Percentiles rank a stretch among this genome's conserved stretches.
phyloP scores from a whole-genome alignment of 2,329 filamentous ascomycete genomes.

The Apiospora aurea region DNA sequence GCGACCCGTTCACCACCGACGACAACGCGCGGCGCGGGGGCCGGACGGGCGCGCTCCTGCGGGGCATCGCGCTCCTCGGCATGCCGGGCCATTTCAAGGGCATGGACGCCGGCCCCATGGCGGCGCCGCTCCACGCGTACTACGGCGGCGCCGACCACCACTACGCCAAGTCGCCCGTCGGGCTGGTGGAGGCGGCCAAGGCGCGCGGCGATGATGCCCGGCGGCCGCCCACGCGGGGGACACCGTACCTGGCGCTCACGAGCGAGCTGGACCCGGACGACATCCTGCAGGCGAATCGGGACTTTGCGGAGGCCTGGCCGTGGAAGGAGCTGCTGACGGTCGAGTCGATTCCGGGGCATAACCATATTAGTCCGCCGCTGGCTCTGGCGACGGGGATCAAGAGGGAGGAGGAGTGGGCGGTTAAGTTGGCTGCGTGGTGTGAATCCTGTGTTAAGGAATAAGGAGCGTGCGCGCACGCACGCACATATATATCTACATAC shows the following conservation, averaged over 20 bases:
- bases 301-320: constrained; percentile 36
- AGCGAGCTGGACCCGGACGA: constrained; percentile 40
- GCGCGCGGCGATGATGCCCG: constrained; percentile 29
- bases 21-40: constrained; percentile 23
- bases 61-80: constrained; percentile 35
- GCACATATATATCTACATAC: too few relatives aligned
- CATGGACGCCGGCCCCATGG: constrained; percentile 31
- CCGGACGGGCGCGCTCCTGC: constrained; percentile 26
- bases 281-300: constrained; percentile 32
- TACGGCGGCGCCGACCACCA: constrained; percentile 36
- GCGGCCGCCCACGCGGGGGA: constrained; percentile 29
- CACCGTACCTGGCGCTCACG: constrained; percentile 35
- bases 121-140: constrained; percentile 32
- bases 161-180: constrained; percentile 33
- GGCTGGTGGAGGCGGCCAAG: constrained; percentile 33
- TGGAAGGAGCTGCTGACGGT: constrained; percentile 29
- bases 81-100: constrained; percentile 37
- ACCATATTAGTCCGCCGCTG: constrained; percentile 41
- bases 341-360: constrained; percentile 37
- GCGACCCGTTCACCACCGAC: constrained; percentile 27
- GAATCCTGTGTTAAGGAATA: constrained; percentile 27
- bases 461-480: too few relatives aligned
- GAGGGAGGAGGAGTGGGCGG: constrained; percentile 41
- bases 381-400: constrained; percentile 38
- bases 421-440: constrained; percentile 37